Percentiles rank a stretch among this genome's conserved stretches.
Conservation (phyloP, 2,329 filamentous ascomycete species). For the Nannizziopsis barbatae region DNA sequence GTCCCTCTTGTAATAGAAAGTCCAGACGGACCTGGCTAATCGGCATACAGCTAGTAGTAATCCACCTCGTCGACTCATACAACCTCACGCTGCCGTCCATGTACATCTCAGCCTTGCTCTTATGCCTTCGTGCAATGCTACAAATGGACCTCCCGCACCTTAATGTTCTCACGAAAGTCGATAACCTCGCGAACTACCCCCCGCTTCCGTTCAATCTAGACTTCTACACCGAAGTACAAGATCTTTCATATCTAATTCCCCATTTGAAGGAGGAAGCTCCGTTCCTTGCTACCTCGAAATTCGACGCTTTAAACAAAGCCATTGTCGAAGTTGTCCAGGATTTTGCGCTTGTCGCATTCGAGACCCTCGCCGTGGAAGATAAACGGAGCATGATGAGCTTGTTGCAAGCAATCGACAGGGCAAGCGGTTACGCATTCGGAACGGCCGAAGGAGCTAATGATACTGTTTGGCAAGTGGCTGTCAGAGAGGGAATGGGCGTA, state of each 20-base stretch:
- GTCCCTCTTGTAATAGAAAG: not conserved
- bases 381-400: conserved; percentile 95
- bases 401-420: conserved; percentile 77
- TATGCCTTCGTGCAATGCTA: conserved; percentile 90
- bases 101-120: conserved; percentile 86
- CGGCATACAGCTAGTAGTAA: conserved; percentile 62
- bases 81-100: conserved; percentile 85
- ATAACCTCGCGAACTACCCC: conserved; percentile 77
- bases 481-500: conserved; percentile 57
- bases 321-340: conserved; percentile 78
- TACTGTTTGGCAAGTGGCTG: conserved; percentile 92
- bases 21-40: not conserved
- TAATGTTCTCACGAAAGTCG: conserved; percentile 95
- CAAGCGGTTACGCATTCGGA: conserved; percentile 86
- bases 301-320: conserved; percentile 71
- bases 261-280: conserved; percentile 69
- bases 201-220: conserved; percentile 89
- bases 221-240: conserved; percentile 95
- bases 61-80: conserved; percentile 90
- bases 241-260: conserved; percentile 72
- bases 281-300: conserved; percentile 59
- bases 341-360: conserved; percentile 81
- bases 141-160: conserved; percentile 95
- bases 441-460: conserved; percentile 86
- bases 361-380: conserved; percentile 90